Base-by-base conservation (phyloP, 345 rosid genomes). In the Trapa incisa region DNA sequence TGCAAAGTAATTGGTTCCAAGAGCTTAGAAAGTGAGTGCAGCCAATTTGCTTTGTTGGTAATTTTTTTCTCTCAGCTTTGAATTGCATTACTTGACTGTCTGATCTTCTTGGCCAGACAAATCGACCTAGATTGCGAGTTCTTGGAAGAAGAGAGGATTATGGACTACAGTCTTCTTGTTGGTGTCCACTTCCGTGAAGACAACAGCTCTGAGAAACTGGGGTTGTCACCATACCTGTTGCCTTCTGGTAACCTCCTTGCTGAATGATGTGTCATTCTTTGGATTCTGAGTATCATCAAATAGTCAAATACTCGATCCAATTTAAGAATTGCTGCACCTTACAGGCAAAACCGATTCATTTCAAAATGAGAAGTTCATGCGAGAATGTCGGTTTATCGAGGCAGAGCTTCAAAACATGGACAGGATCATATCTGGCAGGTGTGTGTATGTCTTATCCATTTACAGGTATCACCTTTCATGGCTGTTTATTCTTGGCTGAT, bases 371-470 rank as follows among this genome's bases (percentile, higher is more conserved):
- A 93, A 90, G 75, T 88, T 75, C 78, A 90, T 93, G 81, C 90
- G 96, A 2, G 97, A 96, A 47, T 93, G 86, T 75, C 89, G 96
- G 9, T 93, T 88, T 71, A 84, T 93, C 29, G 97, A 88, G 65
- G 98, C 98, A 5, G 97, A 93, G 77, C 83, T 93, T 53, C 98
- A 88, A 77, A 89, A 93, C 66, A 87, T 80, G 93, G 98, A 93
- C 79, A 76, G 97, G 4, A 68, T 88, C 74, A 77, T 85, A 76
- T 78, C 87, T 73, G 95, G 99, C 87, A 78, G 80, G 97, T 91
- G 29, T 22, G 29, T 22, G 84, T 68, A 73, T 69, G 11, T 32
- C 53, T 22, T 22, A 22, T 42, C 48, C 33, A 37, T 11, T 41
- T 38, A 45, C 22, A 4, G 12, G 32, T 16, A 29, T 5, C 1